These are phyloP conservation scores for Penicillium sp. DNA, from an alignment of 2,329 filamentous ascomycete genomes.

Conservation along the genomic window DNA sequence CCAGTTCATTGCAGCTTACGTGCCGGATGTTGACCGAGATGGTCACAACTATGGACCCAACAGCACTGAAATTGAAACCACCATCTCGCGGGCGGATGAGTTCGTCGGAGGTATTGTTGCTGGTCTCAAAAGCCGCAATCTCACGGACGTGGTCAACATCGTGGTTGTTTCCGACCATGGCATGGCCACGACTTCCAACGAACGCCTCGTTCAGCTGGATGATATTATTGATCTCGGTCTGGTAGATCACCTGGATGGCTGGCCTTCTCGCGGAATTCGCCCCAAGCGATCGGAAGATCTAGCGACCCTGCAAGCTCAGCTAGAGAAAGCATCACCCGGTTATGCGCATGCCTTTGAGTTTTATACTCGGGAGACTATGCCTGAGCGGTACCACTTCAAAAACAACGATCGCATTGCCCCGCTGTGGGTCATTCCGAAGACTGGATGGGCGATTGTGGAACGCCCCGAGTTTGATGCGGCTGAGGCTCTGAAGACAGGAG, in stretches of 20 bases:
- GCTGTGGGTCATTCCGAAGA: conserved; percentile 88
- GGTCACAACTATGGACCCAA: conserved; percentile 91
- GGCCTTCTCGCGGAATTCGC: conserved; percentile 87
- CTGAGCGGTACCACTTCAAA: conserved; percentile 85
- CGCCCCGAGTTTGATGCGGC: conserved; percentile 75
- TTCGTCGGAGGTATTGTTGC: conserved; percentile 78
- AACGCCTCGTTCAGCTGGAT: conserved; percentile 83
- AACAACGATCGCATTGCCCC: conserved; percentile 88
- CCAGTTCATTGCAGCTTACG: conserved; percentile 90
- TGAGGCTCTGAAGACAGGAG: conserved; percentile 62
- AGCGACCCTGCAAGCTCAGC: conserved; percentile 63
- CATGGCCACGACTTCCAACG: conserved; percentile 88
- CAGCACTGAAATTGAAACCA: conserved; percentile 81
- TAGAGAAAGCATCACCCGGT: conserved; percentile 58
- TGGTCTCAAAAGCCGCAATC: conserved; percentile 76
- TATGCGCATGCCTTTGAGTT: conserved; percentile 70
- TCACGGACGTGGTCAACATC: conserved; percentile 88
- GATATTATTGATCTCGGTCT: conserved; percentile 76
- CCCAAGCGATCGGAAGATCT: conserved; percentile 71
- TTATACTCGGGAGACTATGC: conserved; percentile 86
- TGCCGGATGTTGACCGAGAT: conserved; percentile 84
- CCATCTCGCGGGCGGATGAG: conserved; percentile 74
- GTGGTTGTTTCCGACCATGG: conserved; percentile 97
- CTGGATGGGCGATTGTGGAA: conserved; percentile 88
- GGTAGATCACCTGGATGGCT: conserved; percentile 85